Evolutionary conservation across 2,329 filamentous ascomycete genomes (phyloP).

Genomic region (Trichoderma lentiforme): DNA sequence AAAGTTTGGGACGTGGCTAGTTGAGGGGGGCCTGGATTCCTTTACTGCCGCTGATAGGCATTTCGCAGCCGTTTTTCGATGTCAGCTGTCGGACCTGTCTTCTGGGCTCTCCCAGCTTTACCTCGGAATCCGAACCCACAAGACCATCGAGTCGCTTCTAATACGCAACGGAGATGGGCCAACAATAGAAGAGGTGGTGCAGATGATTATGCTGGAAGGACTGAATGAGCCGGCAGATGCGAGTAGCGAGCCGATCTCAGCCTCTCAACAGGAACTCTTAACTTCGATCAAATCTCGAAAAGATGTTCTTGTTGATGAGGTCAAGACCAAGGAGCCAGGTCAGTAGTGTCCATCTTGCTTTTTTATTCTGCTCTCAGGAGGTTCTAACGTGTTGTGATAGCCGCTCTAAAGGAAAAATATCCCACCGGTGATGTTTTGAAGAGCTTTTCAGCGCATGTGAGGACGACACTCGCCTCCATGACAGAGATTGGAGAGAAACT

Average conservation of each 20-base stretch:
- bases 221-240: constrained; percentile 44
- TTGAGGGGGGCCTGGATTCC: constrained; percentile 37
- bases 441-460: constrained; percentile 33
- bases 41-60: constrained; percentile 43
- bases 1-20: constrained; percentile 41
- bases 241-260: constrained; percentile 31
- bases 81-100: constrained; percentile 44
- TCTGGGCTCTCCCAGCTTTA: constrained; percentile 43
- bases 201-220: constrained; percentile 54
- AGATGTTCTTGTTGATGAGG: constrained; percentile 28
- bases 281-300: constrained; percentile 33
- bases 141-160: constrained; percentile 53
- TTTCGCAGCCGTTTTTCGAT: constrained; percentile 44
- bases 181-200: constrained; percentile 40
- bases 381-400: constrained; percentile 20
- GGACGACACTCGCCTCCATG: constrained; percentile 32
- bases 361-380: not conserved
- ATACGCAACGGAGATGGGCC: constrained; percentile 43
- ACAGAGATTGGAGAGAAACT: constrained; percentile 35
- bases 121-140: constrained; percentile 46
- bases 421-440: constrained; percentile 39
- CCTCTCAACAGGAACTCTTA: constrained; percentile 35
- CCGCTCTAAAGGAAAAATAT: constrained; percentile 38
- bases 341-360: not conserved
- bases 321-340: constrained; percentile 27